Evolutionary conservation across 495 filamentous ascomycete genomes (phyloP).

Genomic region (Hypoxylon intermedium): DNA sequence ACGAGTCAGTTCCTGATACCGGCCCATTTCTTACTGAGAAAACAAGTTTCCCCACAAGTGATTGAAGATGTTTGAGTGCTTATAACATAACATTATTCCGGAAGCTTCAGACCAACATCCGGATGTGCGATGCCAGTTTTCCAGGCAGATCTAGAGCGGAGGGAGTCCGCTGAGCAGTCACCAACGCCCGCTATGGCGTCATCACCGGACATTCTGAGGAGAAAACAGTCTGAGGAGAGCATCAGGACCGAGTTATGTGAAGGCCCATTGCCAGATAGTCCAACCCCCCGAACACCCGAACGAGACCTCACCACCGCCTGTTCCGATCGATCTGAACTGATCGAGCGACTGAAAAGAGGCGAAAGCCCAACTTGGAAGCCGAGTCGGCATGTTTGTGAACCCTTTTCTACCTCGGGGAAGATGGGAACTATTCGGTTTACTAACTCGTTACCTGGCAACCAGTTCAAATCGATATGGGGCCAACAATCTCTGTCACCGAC

Average conservation of each 20-base stretch:
- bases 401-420: neutral
- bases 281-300: slow-evolving; percentile 44
- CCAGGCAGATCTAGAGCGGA: slow-evolving; percentile 54
- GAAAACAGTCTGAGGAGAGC: slow-evolving; percentile 57
- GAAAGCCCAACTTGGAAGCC: slow-evolving; percentile 79
- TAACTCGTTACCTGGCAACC: slow-evolving; percentile 14
- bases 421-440: slow-evolving; percentile 6
- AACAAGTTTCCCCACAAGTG: neutral
- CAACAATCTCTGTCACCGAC: slow-evolving; percentile 42
- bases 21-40: slow-evolving; percentile 2
- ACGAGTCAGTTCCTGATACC: slow-evolving; percentile 22
- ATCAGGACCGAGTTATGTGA: slow-evolving; percentile 65
- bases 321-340: slow-evolving; percentile 76
- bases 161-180: slow-evolving; percentile 38
- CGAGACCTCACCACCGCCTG: slow-evolving; percentile 38
- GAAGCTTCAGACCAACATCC: slow-evolving; percentile 15
- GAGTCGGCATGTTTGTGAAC: slow-evolving; percentile 62
- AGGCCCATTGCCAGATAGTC: slow-evolving; percentile 56
- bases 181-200: slow-evolving; percentile 23
- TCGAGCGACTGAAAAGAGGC: slow-evolving; percentile 81
- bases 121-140: slow-evolving; percentile 65
- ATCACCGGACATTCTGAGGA: slow-evolving; percentile 30
- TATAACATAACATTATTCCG: slow-evolving; percentile 18
- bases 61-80: slow-evolving; percentile 22
- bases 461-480: slow-evolving; percentile 52